Conservation (phyloP, 2,329 filamentous ascomycete species). For the Xylaria sp. region DNA sequence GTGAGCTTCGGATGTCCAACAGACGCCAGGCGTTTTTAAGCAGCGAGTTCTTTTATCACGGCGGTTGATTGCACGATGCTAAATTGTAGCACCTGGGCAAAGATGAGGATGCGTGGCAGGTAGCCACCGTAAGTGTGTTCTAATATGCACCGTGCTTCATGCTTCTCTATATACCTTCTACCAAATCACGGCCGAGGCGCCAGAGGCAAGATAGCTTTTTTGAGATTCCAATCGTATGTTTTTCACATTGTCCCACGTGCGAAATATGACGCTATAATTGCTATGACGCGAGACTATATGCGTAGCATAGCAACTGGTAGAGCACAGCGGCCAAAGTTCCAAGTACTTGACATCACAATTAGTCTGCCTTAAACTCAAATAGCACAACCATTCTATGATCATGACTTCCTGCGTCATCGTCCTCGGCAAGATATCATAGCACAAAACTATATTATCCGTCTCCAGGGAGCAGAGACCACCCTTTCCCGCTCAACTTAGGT, state of each 20-base stretch:
- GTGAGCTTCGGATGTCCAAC: not conserved
- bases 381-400: conserved; percentile 11
- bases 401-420: conserved; percentile 16
- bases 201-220: not conserved
- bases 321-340: not conserved
- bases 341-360: conserved; percentile 29
- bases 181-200: not conserved
- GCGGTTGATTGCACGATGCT: not conserved
- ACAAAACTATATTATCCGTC: not conserved
- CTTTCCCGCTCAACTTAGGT: not conserved
- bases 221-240: not conserved
- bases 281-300: not conserved
- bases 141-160: not conserved
- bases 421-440: not conserved
- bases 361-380: conserved; percentile 29
- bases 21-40: not conserved
- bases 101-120: not conserved
- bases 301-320: not conserved
- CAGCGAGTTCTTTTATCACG: not conserved
- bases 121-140: not conserved
- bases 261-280: conserved; percentile 19
- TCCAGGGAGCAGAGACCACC: not conserved
- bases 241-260: not conserved
- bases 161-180: not conserved
- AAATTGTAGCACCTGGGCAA: not conserved